Conservation (phyloP, 2,329 filamentous ascomycete species). For the Hypoxylon rubiginosum region DNA sequence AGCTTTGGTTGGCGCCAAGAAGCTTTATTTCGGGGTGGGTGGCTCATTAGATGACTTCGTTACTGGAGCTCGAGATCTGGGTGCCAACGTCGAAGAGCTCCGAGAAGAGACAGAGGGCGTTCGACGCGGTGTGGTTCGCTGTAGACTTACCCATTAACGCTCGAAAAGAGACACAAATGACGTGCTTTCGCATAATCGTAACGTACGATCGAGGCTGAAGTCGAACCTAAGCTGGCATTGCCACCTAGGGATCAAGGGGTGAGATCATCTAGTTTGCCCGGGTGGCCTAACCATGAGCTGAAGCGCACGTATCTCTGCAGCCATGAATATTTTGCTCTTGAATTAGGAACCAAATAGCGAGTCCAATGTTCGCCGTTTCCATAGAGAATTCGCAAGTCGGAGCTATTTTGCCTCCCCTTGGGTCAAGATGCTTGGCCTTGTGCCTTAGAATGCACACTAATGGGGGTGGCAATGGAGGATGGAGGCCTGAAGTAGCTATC, state of each 20-base stretch:
- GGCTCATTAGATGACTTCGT: constrained; percentile 84
- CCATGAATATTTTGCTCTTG: not conserved
- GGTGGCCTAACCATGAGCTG: not conserved
- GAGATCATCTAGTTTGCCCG: not conserved
- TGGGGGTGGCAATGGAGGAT: not conserved
- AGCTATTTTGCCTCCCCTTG: not conserved
- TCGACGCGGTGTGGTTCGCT: constrained; percentile 70
- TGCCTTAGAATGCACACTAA: not conserved
- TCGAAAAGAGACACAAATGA: not conserved
- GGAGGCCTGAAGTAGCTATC: not conserved
- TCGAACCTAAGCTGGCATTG: not conserved
- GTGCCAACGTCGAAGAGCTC: constrained; percentile 63
- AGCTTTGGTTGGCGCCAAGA: constrained; percentile 80
- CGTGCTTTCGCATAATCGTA: not conserved
- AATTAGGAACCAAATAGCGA: not conserved
- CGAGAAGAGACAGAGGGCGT: constrained; percentile 73
- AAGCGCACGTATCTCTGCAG: not conserved
- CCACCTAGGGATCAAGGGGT: not conserved
- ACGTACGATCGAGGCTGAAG: constrained; percentile 5
- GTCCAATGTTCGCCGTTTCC: not conserved
- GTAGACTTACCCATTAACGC: constrained; percentile 52
- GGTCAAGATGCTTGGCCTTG: not conserved
- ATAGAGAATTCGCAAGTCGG: too few relatives aligned
- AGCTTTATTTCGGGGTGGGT: constrained; percentile 86
- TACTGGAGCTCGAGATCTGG: constrained; percentile 62